Evolutionary conservation across 2,329 filamentous ascomycete species (phyloP).

Genomic region (Alternaria arbusti): DNA sequence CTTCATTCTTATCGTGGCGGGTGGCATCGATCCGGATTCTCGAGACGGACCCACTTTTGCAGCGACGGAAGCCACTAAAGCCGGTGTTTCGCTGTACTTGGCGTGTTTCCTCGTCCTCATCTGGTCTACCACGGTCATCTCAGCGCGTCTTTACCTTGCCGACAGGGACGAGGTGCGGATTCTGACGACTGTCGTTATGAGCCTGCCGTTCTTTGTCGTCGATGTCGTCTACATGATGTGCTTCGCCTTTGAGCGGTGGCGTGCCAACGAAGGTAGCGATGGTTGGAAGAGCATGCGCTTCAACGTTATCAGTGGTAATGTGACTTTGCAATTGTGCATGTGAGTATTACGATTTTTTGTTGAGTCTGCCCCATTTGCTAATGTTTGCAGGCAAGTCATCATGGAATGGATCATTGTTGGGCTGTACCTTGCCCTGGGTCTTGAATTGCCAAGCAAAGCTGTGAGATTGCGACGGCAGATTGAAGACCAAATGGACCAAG

Average conservation of each 20-base stretch:
- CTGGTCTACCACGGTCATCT: slow-evolving; percentile 46
- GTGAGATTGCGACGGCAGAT: slow-evolving; percentile 36
- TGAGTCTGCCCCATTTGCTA: not conserved
- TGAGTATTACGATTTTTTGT: slow-evolving; percentile 22
- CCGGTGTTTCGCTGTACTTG: slow-evolving; percentile 44
- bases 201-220: slow-evolving; percentile 45
- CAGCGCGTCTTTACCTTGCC: slow-evolving; percentile 43
- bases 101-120: slow-evolving; percentile 42
- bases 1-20: slow-evolving; percentile 45
- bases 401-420: slow-evolving; percentile 46
- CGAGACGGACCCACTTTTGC: slow-evolving; percentile 39
- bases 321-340: slow-evolving; percentile 46
- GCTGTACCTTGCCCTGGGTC: slow-evolving; percentile 40
- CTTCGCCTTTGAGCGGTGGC: slow-evolving; percentile 42
- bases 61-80: slow-evolving; percentile 43
- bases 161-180: slow-evolving; percentile 42
- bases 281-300: slow-evolving; percentile 30
- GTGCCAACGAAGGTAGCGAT: slow-evolving; percentile 1
- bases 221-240: slow-evolving; percentile 49
- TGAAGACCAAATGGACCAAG: slow-evolving; percentile 32
- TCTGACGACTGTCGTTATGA: slow-evolving; percentile 44
- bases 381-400: slow-evolving; percentile 37
- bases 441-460: slow-evolving; percentile 41
- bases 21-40: slow-evolving; percentile 44
- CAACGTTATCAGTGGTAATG: slow-evolving; percentile 45